Evolutionary conservation across 2,329 filamentous ascomycete genomes (phyloP).

Genomic region (Penicillium capsulatum): DNA sequence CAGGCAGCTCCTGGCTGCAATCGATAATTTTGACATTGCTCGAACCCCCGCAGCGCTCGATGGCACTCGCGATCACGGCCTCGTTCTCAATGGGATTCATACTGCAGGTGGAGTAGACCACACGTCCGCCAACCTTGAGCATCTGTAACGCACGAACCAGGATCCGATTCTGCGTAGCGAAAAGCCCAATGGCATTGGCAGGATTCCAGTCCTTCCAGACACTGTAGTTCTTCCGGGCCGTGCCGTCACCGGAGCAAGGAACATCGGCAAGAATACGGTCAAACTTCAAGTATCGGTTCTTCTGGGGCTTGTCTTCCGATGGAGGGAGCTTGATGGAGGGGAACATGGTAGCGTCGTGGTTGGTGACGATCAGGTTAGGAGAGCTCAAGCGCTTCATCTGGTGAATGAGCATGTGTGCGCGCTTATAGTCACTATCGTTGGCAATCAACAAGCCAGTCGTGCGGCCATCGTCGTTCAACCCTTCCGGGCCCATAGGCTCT

Average conservation of each 20-base stretch:
- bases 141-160: slow-evolving; percentile 89
- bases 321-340: slow-evolving; percentile 81
- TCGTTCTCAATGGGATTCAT: slow-evolving; percentile 99
- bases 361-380: slow-evolving; percentile 93
- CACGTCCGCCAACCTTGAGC: slow-evolving; percentile 88
- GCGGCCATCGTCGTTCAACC: slow-evolving; percentile 69
- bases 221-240: slow-evolving; percentile 84
- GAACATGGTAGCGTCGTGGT: slow-evolving; percentile 95
- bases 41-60: slow-evolving; percentile 81
- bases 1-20: slow-evolving; percentile 71
- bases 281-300: slow-evolving; percentile 81
- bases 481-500: slow-evolving; percentile 47
- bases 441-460: slow-evolving; percentile 89
- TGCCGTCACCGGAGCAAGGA: slow-evolving; percentile 94
- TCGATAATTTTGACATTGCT: slow-evolving; percentile 80
- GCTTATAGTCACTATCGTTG: slow-evolving; percentile 95
- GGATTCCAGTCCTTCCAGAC: slow-evolving; percentile 96
- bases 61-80: slow-evolving; percentile 80
- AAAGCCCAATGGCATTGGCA: slow-evolving; percentile 78
- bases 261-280: slow-evolving; percentile 96
- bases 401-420: slow-evolving; percentile 94
- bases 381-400: slow-evolving; percentile 97
- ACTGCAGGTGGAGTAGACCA: slow-evolving; percentile 97
- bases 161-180: slow-evolving; percentile 83
- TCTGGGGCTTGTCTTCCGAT: slow-evolving; percentile 50